Conservation (phyloP, 1,284 basidiomycete species). For the Blastosporella zonata region DNA sequence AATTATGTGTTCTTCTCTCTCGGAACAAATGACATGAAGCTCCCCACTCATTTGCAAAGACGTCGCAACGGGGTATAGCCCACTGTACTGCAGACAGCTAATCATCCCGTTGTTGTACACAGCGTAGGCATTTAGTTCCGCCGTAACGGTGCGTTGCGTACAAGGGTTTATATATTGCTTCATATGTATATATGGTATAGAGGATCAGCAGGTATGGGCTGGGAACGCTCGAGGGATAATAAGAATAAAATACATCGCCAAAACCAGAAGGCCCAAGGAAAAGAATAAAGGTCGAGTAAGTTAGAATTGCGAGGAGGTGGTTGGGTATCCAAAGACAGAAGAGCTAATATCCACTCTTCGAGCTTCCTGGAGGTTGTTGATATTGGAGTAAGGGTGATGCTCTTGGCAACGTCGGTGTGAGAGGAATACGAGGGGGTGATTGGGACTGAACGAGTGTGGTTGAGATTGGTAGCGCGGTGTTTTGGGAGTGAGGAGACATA, state of each 20-base stretch:
- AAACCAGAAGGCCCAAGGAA: background rate
- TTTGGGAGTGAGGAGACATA: conserved; percentile 54
- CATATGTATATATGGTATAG: background rate
- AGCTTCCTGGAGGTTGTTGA: conserved; percentile 46
- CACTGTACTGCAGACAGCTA: too few species aligned
- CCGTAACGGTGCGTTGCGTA: background rate
- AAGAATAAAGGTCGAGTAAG: background rate
- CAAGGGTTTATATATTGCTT: background rate
- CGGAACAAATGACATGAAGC: too few species aligned
- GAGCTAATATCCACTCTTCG: conserved; percentile 41
- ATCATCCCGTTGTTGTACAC: too few species aligned
- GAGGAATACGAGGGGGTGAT: conserved; percentile 54
- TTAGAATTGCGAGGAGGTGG: background rate
- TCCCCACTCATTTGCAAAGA: too few species aligned
- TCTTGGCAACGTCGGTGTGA: conserved; percentile 51
- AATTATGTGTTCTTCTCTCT: too few species aligned
- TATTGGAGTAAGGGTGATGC: conserved; percentile 64
- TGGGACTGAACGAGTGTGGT: conserved; percentile 44
- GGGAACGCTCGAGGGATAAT: background rate
- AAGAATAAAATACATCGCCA: conserved; percentile 7
- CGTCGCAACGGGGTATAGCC: too few species aligned
- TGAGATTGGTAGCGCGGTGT: conserved; percentile 48
- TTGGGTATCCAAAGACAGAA: conserved; percentile 1
- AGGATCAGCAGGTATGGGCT: background rate
- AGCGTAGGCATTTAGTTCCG: too few species aligned